phyloP scores from a whole-genome alignment of 2,329 filamentous ascomycete species.

The Diplodia sapinea region DNA sequence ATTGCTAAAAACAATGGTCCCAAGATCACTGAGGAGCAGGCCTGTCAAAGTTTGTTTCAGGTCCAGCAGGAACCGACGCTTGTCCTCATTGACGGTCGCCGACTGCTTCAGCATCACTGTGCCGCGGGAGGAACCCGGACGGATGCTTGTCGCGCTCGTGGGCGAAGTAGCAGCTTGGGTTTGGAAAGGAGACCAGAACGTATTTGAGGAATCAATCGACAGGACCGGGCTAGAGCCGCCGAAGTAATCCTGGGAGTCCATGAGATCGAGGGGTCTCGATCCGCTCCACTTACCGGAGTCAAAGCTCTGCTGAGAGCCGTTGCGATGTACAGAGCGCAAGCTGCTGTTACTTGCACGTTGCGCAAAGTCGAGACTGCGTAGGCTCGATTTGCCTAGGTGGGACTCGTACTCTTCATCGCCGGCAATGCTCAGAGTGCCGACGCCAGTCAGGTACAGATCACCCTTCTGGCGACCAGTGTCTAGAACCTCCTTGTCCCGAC shows the following conservation, averaged over 20 bases:
- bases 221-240: conserved; percentile 70
- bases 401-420: conserved; percentile 55
- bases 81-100: conserved; percentile 68
- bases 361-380: conserved; percentile 52
- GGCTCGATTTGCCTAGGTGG: conserved; percentile 43
- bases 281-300: conserved; percentile 70
- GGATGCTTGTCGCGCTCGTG: conserved; percentile 64
- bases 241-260: conserved; percentile 75
- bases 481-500: conserved; percentile 72
- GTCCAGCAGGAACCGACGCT: conserved; percentile 76
- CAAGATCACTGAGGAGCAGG: conserved; percentile 85
- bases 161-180: conserved; percentile 66
- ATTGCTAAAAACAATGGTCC: conserved; percentile 80
- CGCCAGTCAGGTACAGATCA: conserved; percentile 54
- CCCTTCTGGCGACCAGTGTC: conserved; percentile 58
- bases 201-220: conserved; percentile 75
- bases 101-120: conserved; percentile 66
- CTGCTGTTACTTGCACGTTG: conserved; percentile 63
- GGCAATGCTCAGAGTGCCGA: conserved; percentile 56
- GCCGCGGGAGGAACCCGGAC: conserved; percentile 71
- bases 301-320: conserved; percentile 71
- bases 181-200: conserved; percentile 90
- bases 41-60: conserved; percentile 81
- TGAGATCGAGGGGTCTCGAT: conserved; percentile 64
- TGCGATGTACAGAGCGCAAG: conserved; percentile 65